Conservation (phyloP, 2,329 filamentous ascomycete genomes). For the Colletotrichum sp. region DNA sequence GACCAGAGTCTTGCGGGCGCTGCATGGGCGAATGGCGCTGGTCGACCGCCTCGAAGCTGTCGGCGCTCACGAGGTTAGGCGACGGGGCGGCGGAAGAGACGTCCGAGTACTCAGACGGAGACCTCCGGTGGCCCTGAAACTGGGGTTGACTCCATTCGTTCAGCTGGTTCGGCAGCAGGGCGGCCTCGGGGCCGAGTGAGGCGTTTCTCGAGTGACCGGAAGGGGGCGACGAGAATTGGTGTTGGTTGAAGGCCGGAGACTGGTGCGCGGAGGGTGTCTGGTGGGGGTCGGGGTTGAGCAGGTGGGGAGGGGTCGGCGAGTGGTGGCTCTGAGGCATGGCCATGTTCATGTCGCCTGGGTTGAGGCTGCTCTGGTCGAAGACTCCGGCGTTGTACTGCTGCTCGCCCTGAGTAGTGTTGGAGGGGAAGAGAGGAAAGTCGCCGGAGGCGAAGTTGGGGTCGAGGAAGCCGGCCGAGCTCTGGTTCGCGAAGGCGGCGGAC, state of each 20-base stretch:
- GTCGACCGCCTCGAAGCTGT: slow-evolving; percentile 77
- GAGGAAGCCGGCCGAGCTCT: slow-evolving; percentile 50
- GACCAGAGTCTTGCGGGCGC: slow-evolving; percentile 70
- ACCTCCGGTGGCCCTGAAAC: slow-evolving; percentile 84
- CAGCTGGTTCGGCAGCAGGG: slow-evolving; percentile 57
- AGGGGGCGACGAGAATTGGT: slow-evolving; percentile 58
- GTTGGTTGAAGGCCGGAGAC: slow-evolving; percentile 62
- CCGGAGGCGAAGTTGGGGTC: slow-evolving; percentile 55
- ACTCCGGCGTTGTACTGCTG: slow-evolving; percentile 68
- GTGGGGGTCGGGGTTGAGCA: slow-evolving; percentile 54
- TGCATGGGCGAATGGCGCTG: slow-evolving; percentile 82
- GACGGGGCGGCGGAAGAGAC: slow-evolving; percentile 86
- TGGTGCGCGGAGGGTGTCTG: slow-evolving; percentile 56
- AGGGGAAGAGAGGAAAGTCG: slow-evolving; percentile 71
- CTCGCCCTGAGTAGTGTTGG: slow-evolving; percentile 46
- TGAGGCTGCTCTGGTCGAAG: slow-evolving; percentile 55
- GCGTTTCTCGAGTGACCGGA: slow-evolving; percentile 58
- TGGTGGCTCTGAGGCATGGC: slow-evolving; percentile 60
- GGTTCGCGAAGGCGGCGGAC: slow-evolving; percentile 42
- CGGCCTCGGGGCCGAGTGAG: slow-evolving; percentile 63
- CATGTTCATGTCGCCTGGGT: slow-evolving; percentile 57
- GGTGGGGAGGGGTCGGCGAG: slow-evolving; percentile 61
- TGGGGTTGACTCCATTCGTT: slow-evolving; percentile 60
- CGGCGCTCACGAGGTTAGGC: slow-evolving; percentile 78
- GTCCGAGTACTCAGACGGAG: slow-evolving; percentile 91